phyloP scores from a whole-genome alignment of 257 asterid species.

The Salvia rosmarinus region DNA sequence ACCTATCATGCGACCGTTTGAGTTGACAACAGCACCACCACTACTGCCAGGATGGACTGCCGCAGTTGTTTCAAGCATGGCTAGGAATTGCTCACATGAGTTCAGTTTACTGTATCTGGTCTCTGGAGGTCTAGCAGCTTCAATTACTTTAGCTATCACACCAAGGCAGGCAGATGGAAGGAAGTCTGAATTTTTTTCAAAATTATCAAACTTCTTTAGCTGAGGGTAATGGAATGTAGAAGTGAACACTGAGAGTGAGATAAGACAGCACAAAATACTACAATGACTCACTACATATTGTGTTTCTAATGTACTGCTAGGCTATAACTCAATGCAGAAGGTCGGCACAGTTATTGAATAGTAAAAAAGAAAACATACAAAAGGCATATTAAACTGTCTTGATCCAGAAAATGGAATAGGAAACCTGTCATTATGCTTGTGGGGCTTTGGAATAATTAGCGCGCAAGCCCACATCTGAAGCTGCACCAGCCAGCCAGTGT shows the following conservation, averaged over 20 bases:
- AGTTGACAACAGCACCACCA: constrained; percentile 95
- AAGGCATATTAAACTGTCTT: not conserved
- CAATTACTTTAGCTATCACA: constrained; percentile 86
- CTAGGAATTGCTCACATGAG: constrained; percentile 56
- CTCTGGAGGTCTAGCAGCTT: constrained; percentile 55
- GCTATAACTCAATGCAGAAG: not conserved
- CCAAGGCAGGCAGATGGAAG: constrained; percentile 90
- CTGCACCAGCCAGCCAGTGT: too few relatives aligned
- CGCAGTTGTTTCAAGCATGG: constrained; percentile 98
- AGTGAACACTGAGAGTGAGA: not conserved
- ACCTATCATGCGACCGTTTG: constrained; percentile 83
- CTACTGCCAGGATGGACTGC: constrained; percentile 99
- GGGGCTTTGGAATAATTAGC: too few relatives aligned
- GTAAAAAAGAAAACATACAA: not conserved
- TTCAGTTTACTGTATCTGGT: constrained; percentile 35
- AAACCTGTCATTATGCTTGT: not conserved
- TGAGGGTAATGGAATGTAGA: not conserved
- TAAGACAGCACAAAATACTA: not conserved
- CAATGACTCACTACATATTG: not conserved
- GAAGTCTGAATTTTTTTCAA: constrained; percentile 51
- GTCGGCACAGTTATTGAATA: not conserved
- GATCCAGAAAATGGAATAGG: constrained; percentile 7
- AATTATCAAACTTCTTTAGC: not conserved
- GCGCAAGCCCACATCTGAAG: too few relatives aligned
- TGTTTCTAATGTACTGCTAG: not conserved